Evolutionary conservation across 208 protist species (phyloP).

Genomic region (Phytomonas sp.): DNA sequence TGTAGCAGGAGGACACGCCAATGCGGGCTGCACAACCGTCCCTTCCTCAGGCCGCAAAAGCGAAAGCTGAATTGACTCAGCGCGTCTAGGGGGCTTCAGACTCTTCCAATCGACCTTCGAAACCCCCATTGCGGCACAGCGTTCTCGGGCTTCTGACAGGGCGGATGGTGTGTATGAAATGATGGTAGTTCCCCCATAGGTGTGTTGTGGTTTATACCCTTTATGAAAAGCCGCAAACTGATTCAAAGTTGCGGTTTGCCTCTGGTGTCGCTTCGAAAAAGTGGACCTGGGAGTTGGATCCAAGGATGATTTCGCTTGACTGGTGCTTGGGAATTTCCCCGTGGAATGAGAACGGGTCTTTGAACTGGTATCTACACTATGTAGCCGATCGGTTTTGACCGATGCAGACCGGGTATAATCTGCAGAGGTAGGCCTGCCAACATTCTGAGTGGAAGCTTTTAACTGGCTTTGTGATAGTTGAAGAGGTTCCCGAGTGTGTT

Average conservation of each 20-base stretch:
- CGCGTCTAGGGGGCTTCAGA: not conserved
- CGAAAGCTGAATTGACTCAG: not conserved
- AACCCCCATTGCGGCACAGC: not conserved
- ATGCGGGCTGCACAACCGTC: not conserved
- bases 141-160: not conserved
- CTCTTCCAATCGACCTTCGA: not conserved
- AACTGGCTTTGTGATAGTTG: not conserved
- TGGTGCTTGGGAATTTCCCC: not conserved
- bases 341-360: not conserved
- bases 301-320: not conserved
- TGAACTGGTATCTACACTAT: not conserved
- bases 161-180: not conserved
- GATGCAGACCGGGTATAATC: not conserved
- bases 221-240: not conserved
- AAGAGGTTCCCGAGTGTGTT: conserved; percentile 6
- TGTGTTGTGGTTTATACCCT: not conserved
- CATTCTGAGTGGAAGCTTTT: not conserved
- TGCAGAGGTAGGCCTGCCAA: not conserved
- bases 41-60: not conserved
- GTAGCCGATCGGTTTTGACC: not conserved
- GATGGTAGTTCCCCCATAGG: not conserved
- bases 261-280: not conserved
- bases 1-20: not conserved
- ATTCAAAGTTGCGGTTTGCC: not conserved
- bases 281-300: not conserved